Evolutionary conservation across 2,329 filamentous ascomycete species (phyloP).

Genomic region (Pseudogymnoascus sp.): DNA sequence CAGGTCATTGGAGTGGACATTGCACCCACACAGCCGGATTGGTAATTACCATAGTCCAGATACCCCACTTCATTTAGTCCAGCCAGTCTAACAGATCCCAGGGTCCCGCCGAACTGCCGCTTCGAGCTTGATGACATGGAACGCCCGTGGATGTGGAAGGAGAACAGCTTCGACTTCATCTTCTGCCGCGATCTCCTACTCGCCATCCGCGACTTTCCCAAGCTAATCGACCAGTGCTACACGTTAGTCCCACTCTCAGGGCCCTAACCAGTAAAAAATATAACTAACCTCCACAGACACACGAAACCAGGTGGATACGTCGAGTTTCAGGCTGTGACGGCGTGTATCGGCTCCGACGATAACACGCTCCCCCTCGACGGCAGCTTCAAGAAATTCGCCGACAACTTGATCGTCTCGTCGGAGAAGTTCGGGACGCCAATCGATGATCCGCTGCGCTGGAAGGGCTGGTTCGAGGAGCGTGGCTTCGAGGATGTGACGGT

Average conservation of each 20-base stretch:
- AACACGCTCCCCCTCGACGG: constrained; percentile 11
- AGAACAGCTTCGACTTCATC: constrained; percentile 10
- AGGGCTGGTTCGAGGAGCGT: constrained; percentile 36
- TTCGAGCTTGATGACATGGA: constrained; percentile 29
- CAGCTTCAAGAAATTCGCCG: constrained; percentile 8
- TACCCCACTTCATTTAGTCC: neutral
- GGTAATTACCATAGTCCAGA: neutral
- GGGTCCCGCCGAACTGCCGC: constrained; percentile 20
- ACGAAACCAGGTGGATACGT: constrained; percentile 15
- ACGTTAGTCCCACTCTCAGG: neutral
- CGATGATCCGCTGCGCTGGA: constrained; percentile 12
- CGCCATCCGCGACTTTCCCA: constrained; percentile 14
- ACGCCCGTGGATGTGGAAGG: constrained; percentile 11
- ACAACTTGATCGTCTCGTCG: neutral
- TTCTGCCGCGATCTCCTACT: constrained; percentile 10
- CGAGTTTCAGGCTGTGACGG: constrained; percentile 14
- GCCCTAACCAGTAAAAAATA: neutral
- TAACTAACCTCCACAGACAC: constrained; percentile 12
- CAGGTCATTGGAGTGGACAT: constrained; percentile 12
- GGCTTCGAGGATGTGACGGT: constrained; percentile 46
- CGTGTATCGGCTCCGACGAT: constrained; percentile 12
- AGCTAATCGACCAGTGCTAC: constrained; percentile 13
- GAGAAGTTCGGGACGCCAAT: constrained; percentile 6
- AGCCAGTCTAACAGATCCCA: neutral
- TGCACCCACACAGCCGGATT: constrained; percentile 13